A percentile compares a stretch with the other conserved stretches of the same genome.
These are phyloP conservation scores for Fonsecaea pedrosoi DNA, from an alignment of 2,329 filamentous ascomycete genomes.

Conservation along the genomic window DNA sequence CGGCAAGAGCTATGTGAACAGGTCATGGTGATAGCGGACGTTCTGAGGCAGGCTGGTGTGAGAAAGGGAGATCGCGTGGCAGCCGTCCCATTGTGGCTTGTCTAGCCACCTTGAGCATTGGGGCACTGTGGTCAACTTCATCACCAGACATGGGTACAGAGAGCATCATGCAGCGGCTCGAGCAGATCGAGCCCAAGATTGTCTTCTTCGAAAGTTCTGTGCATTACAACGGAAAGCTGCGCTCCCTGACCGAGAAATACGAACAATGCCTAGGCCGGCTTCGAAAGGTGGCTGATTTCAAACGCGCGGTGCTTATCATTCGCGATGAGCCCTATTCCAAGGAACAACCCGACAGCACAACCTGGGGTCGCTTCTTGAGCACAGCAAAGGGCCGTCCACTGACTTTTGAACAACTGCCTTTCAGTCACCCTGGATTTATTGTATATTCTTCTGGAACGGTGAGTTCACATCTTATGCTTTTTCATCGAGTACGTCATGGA, in stretches of 20 bases:
- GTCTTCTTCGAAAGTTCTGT: constrained; percentile 81
- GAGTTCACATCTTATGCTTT: not conserved
- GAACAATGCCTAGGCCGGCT: constrained; percentile 57
- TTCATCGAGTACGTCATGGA: not conserved
- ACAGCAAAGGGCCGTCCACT: constrained; percentile 38
- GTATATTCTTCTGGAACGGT: constrained; percentile 76
- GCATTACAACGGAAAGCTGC: constrained; percentile 76
- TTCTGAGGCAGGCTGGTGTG: constrained; percentile 70
- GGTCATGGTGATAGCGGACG: constrained; percentile 66
- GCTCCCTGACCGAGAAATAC: constrained; percentile 76
- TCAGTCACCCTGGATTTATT: constrained; percentile 76
- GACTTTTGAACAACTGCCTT: constrained; percentile 62
- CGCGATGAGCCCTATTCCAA: not conserved
- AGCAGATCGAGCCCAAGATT: constrained; percentile 76
- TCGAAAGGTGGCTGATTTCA: constrained; percentile 64
- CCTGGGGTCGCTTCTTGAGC: not conserved
- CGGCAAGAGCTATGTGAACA: constrained; percentile 69
- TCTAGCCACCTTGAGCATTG: constrained; percentile 71
- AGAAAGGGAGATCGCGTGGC: constrained; percentile 74
- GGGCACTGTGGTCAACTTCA: constrained; percentile 75
- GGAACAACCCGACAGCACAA: too few species aligned
- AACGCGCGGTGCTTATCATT: constrained; percentile 10
- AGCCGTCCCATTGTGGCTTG: constrained; percentile 72
- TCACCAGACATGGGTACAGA: constrained; percentile 83
- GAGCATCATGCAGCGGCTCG: constrained; percentile 75